Percentiles rank a stretch among this genome's conserved stretches.
phyloP scores from a whole-genome alignment of 805 yeast genomes.

The Cyberlindnera subsufficiens region DNA sequence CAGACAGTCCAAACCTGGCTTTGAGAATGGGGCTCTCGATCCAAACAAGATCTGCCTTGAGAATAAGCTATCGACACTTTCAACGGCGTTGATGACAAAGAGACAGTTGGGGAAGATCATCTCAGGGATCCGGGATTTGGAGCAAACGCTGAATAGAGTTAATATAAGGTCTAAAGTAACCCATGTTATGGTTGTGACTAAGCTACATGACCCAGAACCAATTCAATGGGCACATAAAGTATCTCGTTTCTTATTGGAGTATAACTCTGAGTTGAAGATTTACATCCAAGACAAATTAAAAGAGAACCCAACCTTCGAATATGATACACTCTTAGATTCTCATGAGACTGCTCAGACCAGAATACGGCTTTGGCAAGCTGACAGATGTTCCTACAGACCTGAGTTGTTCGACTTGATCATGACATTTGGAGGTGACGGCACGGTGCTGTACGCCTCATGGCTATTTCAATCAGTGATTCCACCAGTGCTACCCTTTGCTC shows the following conservation, averaged over 20 bases:
- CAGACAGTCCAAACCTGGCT: neutral
- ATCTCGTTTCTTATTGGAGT: constrained; percentile 16
- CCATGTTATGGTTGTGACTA: constrained; percentile 26
- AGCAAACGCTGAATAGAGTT: constrained; percentile 23
- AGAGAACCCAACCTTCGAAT: constrained; percentile 6
- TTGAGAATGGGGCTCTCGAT: neutral
- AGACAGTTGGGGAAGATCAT: constrained; percentile 22
- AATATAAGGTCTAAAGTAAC: constrained; percentile 22
- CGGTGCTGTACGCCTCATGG: constrained; percentile 59
- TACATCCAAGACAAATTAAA: constrained; percentile 18
- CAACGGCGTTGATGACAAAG: constrained; percentile 22
- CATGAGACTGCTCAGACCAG: constrained; percentile 6
- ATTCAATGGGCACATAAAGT: constrained; percentile 22
- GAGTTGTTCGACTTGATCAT: constrained; percentile 49
- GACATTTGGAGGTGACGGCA: constrained; percentile 71
- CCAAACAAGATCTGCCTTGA: constrained; percentile 10
- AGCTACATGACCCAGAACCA: constrained; percentile 27
- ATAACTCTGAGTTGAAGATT: constrained; percentile 12
- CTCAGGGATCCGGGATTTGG: constrained; percentile 25
- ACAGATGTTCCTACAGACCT: constrained; percentile 21
- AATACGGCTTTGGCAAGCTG: constrained; percentile 22
- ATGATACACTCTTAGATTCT: constrained; percentile 4
- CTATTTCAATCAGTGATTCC: constrained; percentile 55
- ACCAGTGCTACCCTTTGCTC: constrained; percentile 57
- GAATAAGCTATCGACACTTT: constrained; percentile 10